Percentiles rank a stretch among this genome's conserved stretches.
Evolutionary conservation across 352 stramenopile genomes (phyloP).

Genomic region (Elongisporangium prolatum): DNA sequence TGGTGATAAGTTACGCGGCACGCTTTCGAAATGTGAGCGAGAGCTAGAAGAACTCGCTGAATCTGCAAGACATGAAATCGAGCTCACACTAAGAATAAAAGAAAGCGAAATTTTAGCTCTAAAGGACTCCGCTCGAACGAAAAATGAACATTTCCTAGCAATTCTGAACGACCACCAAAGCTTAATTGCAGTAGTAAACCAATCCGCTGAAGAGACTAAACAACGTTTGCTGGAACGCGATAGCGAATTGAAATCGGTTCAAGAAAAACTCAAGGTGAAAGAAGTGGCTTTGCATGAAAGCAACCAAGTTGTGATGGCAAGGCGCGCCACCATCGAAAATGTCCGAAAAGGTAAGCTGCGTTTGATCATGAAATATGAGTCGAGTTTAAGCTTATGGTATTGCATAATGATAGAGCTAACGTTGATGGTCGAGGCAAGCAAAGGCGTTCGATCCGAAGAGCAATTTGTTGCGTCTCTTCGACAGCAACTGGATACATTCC

Average conservation of each 20-base stretch:
- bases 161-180: background rate
- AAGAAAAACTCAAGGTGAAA: conserved; percentile 10
- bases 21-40: background rate
- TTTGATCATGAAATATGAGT: too few species aligned
- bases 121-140: background rate
- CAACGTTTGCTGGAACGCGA: background rate
- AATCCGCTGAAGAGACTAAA: background rate
- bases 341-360: conserved; percentile 37
- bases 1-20: background rate
- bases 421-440: conserved; percentile 17
- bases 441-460: conserved; percentile 16
- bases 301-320: conserved; percentile 22
- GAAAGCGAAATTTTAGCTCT: background rate
- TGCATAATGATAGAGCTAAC: conserved; percentile 20
- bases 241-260: background rate
- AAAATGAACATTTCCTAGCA: background rate
- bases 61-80: background rate
- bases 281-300: conserved; percentile 19
- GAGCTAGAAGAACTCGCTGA: background rate
- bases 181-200: background rate
- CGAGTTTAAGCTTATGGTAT: conserved; percentile 1
- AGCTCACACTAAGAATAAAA: conserved; percentile 1
- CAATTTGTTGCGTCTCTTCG: conserved; percentile 29
- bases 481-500: conserved; percentile 45
- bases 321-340: conserved; percentile 44